Evolutionary conservation across 169 alveolate genomes (phyloP), one percentile per base, ranked within the genome.

Genomic region (Babesia ovis): DNA sequence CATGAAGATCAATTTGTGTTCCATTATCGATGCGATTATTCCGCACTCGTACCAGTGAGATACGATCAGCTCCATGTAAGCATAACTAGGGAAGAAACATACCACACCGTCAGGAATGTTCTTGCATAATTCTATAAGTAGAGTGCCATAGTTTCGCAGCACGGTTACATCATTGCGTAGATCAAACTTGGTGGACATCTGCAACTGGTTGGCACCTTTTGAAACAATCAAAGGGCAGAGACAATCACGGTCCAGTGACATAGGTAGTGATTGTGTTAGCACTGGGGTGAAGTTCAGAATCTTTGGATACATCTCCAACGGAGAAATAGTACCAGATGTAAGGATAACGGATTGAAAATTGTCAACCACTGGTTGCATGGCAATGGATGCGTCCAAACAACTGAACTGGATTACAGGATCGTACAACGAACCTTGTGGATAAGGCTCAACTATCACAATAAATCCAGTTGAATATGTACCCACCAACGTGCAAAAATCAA

Each of bases 261-360:
- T 94, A 27, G 96, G 94, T 60, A 95, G 91, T 41, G 98, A 94
- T 74, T 93, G 96, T 34, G 97, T 93, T 16, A 94, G 83, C 42
- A 95, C 96, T 0, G 99, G 98, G 66, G 90, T 86, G 82, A 97
- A 97, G 70, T 95, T 94, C 34, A 96, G 86, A 22, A 97, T 77
- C 46, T 94, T 94, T 0, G 99, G 98, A 83, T 96, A 97, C 53
- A 96, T 87, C 59, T 96, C 98, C 55, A 97, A 77, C 0, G 99
- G 99, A 18, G 99, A 95, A 39, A 97, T 94, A 4, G 99, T 97
- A 1, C 99, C 99, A 35, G 98, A 95, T 12, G 99, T 97, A 20
- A 97, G 73, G 25, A 97, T 91, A 25, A 96, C 97, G 4, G 98
- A 95, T 79, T 92, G 92, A 73, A 89, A 94, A 67, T 93, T 85